Evolutionary conservation across 2,329 filamentous ascomycete species (phyloP).

Genomic region (Coleophoma cylindrospora): DNA sequence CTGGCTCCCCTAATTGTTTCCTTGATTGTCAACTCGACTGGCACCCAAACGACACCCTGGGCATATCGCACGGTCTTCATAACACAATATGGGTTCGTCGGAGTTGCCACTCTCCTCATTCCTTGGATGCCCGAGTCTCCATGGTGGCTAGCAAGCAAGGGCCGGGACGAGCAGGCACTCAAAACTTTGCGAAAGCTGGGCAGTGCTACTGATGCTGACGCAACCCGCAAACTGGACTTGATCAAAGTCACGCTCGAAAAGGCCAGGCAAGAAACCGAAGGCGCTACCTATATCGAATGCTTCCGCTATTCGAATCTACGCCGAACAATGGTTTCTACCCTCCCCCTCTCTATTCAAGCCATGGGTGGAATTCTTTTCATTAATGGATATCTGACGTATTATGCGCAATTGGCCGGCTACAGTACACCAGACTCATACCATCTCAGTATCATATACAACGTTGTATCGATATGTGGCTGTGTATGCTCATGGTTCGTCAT

Average conservation of each 20-base stretch:
- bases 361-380: constrained; percentile 22
- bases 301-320: constrained; percentile 12
- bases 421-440: constrained; percentile 27
- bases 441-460: constrained; percentile 30
- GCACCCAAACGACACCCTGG: constrained; percentile 19
- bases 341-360: constrained; percentile 9
- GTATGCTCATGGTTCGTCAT: constrained; percentile 11
- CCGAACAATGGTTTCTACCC: constrained; percentile 12
- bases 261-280: constrained; percentile 13
- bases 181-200: constrained; percentile 14
- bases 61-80: constrained; percentile 29
- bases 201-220: constrained; percentile 10
- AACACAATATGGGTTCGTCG: constrained; percentile 28
- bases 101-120: constrained; percentile 23
- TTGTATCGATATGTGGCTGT: constrained; percentile 30
- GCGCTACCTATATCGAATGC: constrained; percentile 19
- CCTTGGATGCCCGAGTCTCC: constrained; percentile 34
- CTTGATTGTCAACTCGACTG: constrained; percentile 20
- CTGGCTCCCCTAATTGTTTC: constrained; percentile 27
- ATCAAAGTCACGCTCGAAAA: constrained; percentile 20
- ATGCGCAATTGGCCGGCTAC: constrained; percentile 36
- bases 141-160: constrained; percentile 42
- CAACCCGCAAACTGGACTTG: constrained; percentile 10
- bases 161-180: constrained; percentile 38
- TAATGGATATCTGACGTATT: constrained; percentile 29